Percentiles rank a stretch among this genome's conserved stretches.
Evolutionary conservation across 495 filamentous ascomycete genomes (phyloP).

Genomic region (Penicillium bialowiezense): DNA sequence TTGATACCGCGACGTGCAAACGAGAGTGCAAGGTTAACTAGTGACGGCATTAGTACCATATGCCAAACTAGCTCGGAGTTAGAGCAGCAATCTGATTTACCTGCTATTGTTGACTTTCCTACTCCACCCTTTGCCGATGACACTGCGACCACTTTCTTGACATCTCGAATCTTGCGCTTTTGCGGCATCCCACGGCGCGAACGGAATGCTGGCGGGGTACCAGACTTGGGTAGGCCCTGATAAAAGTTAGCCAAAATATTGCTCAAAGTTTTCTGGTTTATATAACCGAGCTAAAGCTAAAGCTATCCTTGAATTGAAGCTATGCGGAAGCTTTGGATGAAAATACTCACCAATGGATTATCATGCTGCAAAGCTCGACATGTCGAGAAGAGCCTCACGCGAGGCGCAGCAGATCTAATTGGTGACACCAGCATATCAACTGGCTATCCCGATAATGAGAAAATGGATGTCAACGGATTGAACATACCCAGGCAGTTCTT

Average conservation of each 20-base stretch:
- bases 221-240: conserved; percentile 78
- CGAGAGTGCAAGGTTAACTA: conserved; percentile 83
- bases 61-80: neutral
- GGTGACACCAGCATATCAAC: conserved; percentile 6
- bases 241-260: neutral
- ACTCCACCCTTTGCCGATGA: conserved; percentile 97
- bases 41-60: neutral
- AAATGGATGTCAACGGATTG: neutral
- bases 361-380: conserved; percentile 71
- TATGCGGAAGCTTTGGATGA: neutral
- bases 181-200: conserved; percentile 82
- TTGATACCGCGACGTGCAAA: conserved; percentile 77
- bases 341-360: conserved; percentile 77
- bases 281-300: neutral
- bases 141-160: conserved; percentile 84
- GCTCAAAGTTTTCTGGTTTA: neutral
- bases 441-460: neutral
- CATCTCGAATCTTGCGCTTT: conserved; percentile 73
- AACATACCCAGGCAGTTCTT: neutral
- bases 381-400: conserved; percentile 59
- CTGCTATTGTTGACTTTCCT: conserved; percentile 90
- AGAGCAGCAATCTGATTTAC: too few species aligned
- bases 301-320: neutral
- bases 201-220: conserved; percentile 67
- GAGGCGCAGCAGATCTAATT: neutral